A percentile compares a stretch with the other conserved stretches of the same genome.
Evolutionary conservation across 495 filamentous ascomycete genomes (phyloP).

Genomic region (Geopyxis carbonaria): DNA sequence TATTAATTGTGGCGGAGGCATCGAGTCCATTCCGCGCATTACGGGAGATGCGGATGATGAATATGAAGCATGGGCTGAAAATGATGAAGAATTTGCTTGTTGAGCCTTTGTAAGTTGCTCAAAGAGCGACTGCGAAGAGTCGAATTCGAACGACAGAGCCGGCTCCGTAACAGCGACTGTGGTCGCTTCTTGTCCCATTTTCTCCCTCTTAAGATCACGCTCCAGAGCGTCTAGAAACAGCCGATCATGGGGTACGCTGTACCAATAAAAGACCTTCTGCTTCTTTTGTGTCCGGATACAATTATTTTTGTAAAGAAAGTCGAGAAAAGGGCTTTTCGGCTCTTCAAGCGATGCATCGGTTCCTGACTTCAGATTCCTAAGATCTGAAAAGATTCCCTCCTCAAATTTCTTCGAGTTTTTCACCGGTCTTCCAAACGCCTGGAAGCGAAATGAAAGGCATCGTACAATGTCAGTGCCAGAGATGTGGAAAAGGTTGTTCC

Average conservation of each 20-base stretch:
- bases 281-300: conserved; percentile 99
- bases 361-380: conserved; percentile 93
- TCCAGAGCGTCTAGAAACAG: conserved; percentile 95
- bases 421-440: conserved; percentile 91
- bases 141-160: conserved; percentile 93
- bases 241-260: conserved; percentile 94
- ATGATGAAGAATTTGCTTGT: conserved; percentile 92
- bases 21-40: conserved; percentile 67
- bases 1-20: conserved; percentile 56
- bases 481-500: conserved; percentile 98
- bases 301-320: conserved; percentile 99
- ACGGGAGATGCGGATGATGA: conserved; percentile 47
- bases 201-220: conserved; percentile 93
- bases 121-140: conserved; percentile 95
- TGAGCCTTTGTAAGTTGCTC: conserved; percentile 99
- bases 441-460: conserved; percentile 95
- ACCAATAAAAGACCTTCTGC: conserved; percentile 99
- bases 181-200: conserved; percentile 96
- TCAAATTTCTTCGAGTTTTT: conserved; percentile 99
- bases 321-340: conserved; percentile 93
- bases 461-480: conserved; percentile 97
- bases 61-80: conserved; percentile 73
- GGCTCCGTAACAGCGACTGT: conserved; percentile 93
- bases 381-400: conserved; percentile 96
- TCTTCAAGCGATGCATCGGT: conserved; percentile 98